Base-by-base conservation (phyloP, 805 yeast genomes). In the Huiozyma sinensis region DNA sequence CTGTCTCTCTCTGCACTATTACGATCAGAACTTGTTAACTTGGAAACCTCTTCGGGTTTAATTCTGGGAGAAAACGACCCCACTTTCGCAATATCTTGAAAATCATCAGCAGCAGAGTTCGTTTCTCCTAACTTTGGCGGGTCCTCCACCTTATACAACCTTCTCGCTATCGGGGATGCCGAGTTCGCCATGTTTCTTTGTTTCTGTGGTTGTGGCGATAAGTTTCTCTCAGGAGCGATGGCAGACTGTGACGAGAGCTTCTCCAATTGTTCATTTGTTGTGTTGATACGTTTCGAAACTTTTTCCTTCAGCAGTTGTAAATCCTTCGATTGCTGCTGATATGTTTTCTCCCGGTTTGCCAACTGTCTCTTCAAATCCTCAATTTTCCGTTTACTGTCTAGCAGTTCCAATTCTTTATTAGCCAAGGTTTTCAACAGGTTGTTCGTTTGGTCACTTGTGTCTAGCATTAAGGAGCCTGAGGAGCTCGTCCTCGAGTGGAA, bases 381-480 rank as follows among this genome's bases (percentile, higher is more conserved):
- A 28, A 80, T 70, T 39, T 68, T 65, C 50, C 76, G 79, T 49
- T 77, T 80, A 37, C 81, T 60, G 50, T 82, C 88, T 41, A 82
- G 71, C 29, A 82, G 66, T 28, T 73, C 74, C 75, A 79, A 75
- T 56, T 83, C 92, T 54, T 80, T 82, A 36, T 76, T 65, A 0
- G 90, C 90, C 38, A 83, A 62, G 7, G 71, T 63, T 48, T 85
- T 69, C 40, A 82, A 61, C 40, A 79, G 73, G 5, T 72, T 75
- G 45, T 76, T 77, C 6, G 80, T 65, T 17, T 17, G 24, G 36
- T 70, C 77, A 12, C 49, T 56, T 13, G 50, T 17, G 29, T 47
- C 52, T 33, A 49, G 33, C 6, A 33, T 29, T 1, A 40, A 28
- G 1, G 59, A 45, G 10, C 41, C 45, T 9, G 47, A 29, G 9